Evolutionary conservation across 768 basidiomycete species (phyloP), one percentile per base, ranked within the genome.

Genomic region (Myochromella boudieri): DNA sequence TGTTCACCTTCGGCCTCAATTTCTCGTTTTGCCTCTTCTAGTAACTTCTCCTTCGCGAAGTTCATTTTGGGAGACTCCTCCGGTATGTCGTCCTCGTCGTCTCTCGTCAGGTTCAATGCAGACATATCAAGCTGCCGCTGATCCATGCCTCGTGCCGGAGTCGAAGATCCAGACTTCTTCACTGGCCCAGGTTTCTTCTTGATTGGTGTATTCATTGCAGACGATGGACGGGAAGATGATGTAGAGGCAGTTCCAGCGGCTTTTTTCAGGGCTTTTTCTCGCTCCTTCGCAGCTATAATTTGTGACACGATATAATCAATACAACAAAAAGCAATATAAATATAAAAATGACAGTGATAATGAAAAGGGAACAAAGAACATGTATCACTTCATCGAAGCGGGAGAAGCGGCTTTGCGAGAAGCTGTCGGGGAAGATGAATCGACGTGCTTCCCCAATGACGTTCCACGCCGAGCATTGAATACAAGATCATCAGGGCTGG

Each of bases 401-500:
- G 41, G 53, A 20, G 58, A 53, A 26, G 57, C 40, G 38, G 51
- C 36, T 56, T 64, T 67, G 32, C 56, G 55, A 39, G 49, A 50
- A 33, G 51, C 46, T 18, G 51, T 29, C 18, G 59, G 24, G 11
- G 60, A 53, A 22, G 49, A 27, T 27, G 58, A 25, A 34, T 58
- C 52, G 42, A 55, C 65, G 44, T 69, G 68, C 44, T 74, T 68
- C 9, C 66, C 74, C 38, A 87, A 66, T 24, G 82, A 68, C 3
- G 92, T 88, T 37, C 88, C 88, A 43, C 78, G 82, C 39, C 92
- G 81, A 44, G 92, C 90, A 55, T 81, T 81, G 57, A 88, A 71
- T 7, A 97, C 83, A 52, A 90, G 68, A 58, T 97, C 95, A 56
- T 98, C 95, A 17, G 95, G 95, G 65, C 94, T 97, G 27, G 90